Evolutionary conservation across 371 early-diverging fungal species (phyloP).

Genomic region (Batkoa obscura): DNA sequence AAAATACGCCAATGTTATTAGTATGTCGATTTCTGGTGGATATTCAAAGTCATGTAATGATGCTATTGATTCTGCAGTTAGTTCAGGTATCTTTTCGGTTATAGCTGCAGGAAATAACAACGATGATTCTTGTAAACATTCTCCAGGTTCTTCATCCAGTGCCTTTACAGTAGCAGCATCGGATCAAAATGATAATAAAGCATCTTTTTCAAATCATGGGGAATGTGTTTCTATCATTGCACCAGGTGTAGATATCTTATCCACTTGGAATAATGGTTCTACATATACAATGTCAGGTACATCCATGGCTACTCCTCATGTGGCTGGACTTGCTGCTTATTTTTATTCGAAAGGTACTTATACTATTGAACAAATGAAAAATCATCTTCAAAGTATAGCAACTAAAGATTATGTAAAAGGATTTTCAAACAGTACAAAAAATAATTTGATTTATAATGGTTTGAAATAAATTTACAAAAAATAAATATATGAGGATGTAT

Average conservation of each 20-base stretch:
- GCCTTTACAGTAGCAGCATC: conserved; percentile 83
- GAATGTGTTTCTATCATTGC: conserved; percentile 49
- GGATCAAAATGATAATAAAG: conserved; percentile 42
- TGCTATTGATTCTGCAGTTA: not conserved
- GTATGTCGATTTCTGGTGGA: not conserved
- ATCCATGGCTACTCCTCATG: conserved; percentile 64
- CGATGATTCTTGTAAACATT: conserved; percentile 61
- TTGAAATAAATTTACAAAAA: too few relatives aligned
- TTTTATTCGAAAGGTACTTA: too few relatives aligned
- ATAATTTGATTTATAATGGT: too few relatives aligned
- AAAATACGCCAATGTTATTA: conserved; percentile 1
- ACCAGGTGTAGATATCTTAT: conserved; percentile 33
- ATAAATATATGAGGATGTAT: too few relatives aligned
- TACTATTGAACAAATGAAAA: too few relatives aligned
- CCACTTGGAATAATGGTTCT: not conserved
- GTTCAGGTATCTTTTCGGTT: conserved; percentile 27
- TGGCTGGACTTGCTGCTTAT: conserved; percentile 51
- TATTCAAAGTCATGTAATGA: not conserved
- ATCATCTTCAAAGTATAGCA: too few relatives aligned
- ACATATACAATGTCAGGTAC: conserved; percentile 18
- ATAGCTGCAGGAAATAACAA: conserved; percentile 40
- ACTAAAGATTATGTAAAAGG: too few relatives aligned
- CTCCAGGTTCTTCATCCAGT: conserved; percentile 63
- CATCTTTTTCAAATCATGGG: conserved; percentile 57
- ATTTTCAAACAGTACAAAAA: too few relatives aligned